Conservation (phyloP, 2,329 filamentous ascomycete genomes). For the Berkeleyomyces basicola region DNA sequence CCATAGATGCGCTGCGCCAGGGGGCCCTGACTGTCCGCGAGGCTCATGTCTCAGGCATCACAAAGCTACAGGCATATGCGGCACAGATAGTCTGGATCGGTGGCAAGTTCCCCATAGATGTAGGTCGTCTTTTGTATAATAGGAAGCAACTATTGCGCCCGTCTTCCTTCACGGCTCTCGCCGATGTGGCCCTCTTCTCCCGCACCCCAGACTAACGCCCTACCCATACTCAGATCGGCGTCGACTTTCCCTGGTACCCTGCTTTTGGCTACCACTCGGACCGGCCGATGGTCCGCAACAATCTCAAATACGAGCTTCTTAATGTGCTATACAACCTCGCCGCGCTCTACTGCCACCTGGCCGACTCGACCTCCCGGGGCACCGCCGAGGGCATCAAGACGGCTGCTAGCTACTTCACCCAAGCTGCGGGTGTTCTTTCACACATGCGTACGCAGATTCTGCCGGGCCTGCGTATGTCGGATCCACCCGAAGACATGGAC, state of each 20-base stretch:
- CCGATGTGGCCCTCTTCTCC: background rate
- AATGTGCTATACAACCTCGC: constrained; percentile 90
- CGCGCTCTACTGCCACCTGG: constrained; percentile 84
- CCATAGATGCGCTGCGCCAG: constrained; percentile 65
- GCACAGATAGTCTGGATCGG: constrained; percentile 86
- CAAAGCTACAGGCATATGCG: constrained; percentile 78
- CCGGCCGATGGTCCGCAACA: constrained; percentile 48
- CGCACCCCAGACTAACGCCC: background rate
- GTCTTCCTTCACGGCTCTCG: background rate
- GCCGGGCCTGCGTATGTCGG: constrained; percentile 63
- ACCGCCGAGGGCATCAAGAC: constrained; percentile 71
- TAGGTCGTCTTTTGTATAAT: constrained; percentile 24
- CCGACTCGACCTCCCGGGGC: constrained; percentile 59
- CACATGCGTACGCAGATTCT: constrained; percentile 64
- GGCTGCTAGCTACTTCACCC: constrained; percentile 79
- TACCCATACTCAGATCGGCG: constrained; percentile 50
- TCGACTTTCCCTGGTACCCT: constrained; percentile 93
- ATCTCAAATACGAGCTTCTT: constrained; percentile 67
- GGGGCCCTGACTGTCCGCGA: constrained; percentile 84
- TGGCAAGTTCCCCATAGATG: constrained; percentile 92
- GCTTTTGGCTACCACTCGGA: constrained; percentile 79
- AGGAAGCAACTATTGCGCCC: background rate
- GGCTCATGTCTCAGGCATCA: constrained; percentile 70
- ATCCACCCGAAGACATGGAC: constrained; percentile 93
- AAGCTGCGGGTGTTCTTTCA: constrained; percentile 66